phyloP scores from a whole-genome alignment of 1,284 basidiomycete genomes.

The Sanguinoderma infundibulare region DNA sequence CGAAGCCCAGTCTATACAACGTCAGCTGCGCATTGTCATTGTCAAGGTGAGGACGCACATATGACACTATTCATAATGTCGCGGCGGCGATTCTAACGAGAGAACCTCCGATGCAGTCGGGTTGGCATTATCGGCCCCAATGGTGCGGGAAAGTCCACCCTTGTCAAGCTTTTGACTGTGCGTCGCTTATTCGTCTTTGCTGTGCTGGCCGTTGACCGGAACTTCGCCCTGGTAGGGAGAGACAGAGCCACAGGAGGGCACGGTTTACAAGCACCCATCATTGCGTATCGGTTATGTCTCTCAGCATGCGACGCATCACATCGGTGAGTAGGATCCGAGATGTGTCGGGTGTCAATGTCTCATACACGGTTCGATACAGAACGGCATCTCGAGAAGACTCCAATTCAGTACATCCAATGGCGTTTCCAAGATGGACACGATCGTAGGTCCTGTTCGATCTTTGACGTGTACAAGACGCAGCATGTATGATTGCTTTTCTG shows the following conservation, averaged over 20 bases:
- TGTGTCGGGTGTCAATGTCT: slow-evolving; percentile 3
- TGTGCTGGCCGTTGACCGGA: slow-evolving; percentile 13
- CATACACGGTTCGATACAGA: slow-evolving; percentile 49
- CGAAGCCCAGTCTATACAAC: slow-evolving; percentile 83
- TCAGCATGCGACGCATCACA: slow-evolving; percentile 97
- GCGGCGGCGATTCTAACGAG: slow-evolving; percentile 14
- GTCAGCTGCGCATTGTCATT: slow-evolving; percentile 93
- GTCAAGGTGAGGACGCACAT: slow-evolving; percentile 69
- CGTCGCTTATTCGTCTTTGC: slow-evolving; percentile 18
- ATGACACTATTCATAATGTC: slow-evolving; percentile 1
- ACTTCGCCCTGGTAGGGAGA: slow-evolving; percentile 71
- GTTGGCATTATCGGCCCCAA: slow-evolving; percentile 93
- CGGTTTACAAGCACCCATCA: slow-evolving; percentile 95
- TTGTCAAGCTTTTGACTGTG: slow-evolving; percentile 95
- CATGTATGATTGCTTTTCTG: slow-evolving; percentile 1
- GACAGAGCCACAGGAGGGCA: slow-evolving; percentile 90
- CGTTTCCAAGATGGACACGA: slow-evolving; percentile 99
- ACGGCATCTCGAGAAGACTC: slow-evolving; percentile 92
- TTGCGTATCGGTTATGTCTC: slow-evolving; percentile 98
- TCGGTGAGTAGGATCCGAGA: slow-evolving; percentile 50
- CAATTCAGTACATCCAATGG: slow-evolving; percentile 97
- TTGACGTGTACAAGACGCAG: slow-evolving; percentile 4
- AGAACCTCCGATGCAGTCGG: slow-evolving; percentile 53
- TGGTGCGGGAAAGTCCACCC: slow-evolving; percentile 94
- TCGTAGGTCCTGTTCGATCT: slow-evolving; percentile 58